Evolutionary conservation across 352 stramenopile species (phyloP).

Genomic region (Globisporangium apiculatum): DNA sequence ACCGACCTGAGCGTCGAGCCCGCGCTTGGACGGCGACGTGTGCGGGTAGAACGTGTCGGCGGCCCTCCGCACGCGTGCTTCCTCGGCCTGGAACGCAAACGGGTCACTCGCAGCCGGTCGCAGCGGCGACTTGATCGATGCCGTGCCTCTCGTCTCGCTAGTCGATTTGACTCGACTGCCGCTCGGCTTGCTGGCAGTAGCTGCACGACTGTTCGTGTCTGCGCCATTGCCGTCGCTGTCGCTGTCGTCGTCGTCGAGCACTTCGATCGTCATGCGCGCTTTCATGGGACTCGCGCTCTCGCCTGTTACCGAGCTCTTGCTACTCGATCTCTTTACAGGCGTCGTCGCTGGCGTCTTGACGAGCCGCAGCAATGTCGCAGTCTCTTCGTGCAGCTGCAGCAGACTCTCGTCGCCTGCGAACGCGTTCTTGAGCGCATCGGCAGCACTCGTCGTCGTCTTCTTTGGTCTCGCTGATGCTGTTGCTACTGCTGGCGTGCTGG

Average conservation of each 20-base stretch:
- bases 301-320: neutral
- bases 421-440: constrained; percentile 4
- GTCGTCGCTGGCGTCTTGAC: constrained; percentile 30
- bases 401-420: constrained; percentile 45
- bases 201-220: too few relatives aligned
- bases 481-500: neutral
- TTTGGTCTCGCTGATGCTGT: neutral
- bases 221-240: constrained; percentile 17
- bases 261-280: constrained; percentile 57
- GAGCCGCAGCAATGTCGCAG: constrained; percentile 40
- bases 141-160: too few relatives aligned
- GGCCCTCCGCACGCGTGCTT: constrained; percentile 39
- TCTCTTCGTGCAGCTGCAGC: constrained; percentile 57
- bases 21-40: constrained; percentile 40
- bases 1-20: constrained; percentile 30
- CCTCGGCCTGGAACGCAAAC: constrained; percentile 47
- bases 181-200: too few relatives aligned
- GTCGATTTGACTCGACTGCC: too few relatives aligned
- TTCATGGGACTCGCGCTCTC: constrained; percentile 13
- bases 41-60: constrained; percentile 62
- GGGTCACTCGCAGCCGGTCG: constrained; percentile 14
- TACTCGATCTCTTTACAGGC: constrained; percentile 18
- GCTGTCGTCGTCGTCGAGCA: constrained; percentile 44
- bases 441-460: neutral
- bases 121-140: neutral